These are phyloP conservation scores for Globisporangium spinosum DNA, from an alignment of 352 stramenopile species.

Conservation along the genomic window DNA sequence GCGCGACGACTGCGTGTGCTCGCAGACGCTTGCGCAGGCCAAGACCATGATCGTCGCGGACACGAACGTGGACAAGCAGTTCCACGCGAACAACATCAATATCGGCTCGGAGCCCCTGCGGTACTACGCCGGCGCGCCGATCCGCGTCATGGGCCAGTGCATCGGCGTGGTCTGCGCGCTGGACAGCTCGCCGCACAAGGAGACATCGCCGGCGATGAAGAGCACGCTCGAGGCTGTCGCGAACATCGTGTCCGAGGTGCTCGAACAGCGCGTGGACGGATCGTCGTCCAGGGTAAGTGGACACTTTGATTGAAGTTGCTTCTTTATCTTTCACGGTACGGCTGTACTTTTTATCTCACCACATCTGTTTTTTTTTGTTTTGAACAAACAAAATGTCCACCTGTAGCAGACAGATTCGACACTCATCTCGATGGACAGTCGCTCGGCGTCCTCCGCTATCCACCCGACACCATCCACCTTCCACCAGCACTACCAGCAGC, in stretches of 20 bases:
- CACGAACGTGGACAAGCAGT: conserved; percentile 63
- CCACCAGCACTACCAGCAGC: not conserved
- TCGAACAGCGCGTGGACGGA: conserved; percentile 60
- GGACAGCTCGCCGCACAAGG: conserved; percentile 43
- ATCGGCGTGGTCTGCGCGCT: conserved; percentile 69
- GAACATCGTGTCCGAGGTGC: conserved; percentile 78
- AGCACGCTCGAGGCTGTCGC: conserved; percentile 72
- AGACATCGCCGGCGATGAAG: conserved; percentile 50
- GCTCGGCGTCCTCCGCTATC: not conserved
- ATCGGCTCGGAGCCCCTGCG: conserved; percentile 42
- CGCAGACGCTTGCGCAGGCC: conserved; percentile 35
- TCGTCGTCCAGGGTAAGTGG: conserved; percentile 14
- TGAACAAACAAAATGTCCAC: not conserved
- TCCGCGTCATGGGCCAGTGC: conserved; percentile 51
- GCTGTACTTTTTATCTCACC: not conserved
- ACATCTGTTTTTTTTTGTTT: not conserved
- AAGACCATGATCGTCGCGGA: conserved; percentile 62
- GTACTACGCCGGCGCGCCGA: conserved; percentile 60
- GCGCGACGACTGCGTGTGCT: conserved; percentile 58
- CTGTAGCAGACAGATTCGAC: conserved; percentile 15
- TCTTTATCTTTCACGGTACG: conserved; percentile 1
- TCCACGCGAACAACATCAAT: conserved; percentile 50
- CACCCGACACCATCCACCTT: conserved; percentile 2
- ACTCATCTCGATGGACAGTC: conserved; percentile 4
- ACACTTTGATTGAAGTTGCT: not conserved